These are phyloP conservation scores for Citrus cavaleriei DNA, from an alignment of 345 rosid species.

Conservation along the genomic window DNA sequence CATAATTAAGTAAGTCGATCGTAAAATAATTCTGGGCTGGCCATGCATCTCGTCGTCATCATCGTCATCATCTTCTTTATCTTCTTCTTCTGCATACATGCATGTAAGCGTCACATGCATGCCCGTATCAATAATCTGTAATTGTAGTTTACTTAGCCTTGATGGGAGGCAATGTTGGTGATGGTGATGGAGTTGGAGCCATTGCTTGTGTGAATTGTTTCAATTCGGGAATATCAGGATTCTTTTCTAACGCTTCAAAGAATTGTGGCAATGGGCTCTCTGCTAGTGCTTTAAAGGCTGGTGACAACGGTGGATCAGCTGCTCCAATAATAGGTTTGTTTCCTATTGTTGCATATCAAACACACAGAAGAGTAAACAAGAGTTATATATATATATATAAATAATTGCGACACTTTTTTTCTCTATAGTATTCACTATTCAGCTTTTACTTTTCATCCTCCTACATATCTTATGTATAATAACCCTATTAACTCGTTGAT, in stretches of 20 bases:
- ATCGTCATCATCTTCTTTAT: too few relatives aligned
- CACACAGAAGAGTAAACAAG: not conserved
- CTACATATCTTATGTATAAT: too few relatives aligned
- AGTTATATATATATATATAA: too few relatives aligned
- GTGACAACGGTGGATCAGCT: not conserved
- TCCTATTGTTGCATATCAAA: not conserved
- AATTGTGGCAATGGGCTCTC: not conserved
- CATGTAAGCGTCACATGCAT: not conserved
- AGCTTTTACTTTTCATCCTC: too few relatives aligned
- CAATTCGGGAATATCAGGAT: not conserved
- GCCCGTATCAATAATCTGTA: not conserved
- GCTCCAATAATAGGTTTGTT: not conserved
- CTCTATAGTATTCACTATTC: too few relatives aligned
- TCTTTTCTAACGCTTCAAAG: not conserved
- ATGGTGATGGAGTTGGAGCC: not conserved
- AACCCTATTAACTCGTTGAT: too few relatives aligned
- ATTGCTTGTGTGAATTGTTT: not conserved
- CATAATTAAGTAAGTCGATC: too few relatives aligned
- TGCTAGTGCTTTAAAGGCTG: not conserved
- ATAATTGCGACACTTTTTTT: too few relatives aligned
- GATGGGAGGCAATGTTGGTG: not conserved
- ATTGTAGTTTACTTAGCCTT: not conserved
- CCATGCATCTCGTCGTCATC: not conserved
- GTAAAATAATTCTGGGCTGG: too few relatives aligned
- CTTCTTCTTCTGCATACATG: not conserved